Evolutionary conservation across 1,284 basidiomycete genomes (phyloP), one percentile per base, ranked within the genome.

Genomic region (Rhodotorula sp.): DNA sequence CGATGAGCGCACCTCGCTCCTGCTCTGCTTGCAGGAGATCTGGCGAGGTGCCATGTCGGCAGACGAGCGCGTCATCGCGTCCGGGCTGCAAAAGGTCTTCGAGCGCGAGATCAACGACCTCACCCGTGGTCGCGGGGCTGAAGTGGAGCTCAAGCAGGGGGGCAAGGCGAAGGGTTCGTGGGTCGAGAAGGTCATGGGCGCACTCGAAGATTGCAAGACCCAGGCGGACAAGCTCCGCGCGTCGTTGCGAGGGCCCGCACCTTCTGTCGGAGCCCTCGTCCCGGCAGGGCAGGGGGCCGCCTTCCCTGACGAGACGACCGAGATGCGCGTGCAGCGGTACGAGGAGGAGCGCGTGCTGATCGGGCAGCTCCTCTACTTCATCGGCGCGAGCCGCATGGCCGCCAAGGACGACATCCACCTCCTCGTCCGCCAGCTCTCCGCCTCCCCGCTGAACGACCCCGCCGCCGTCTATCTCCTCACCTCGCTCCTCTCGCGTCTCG

Each of bases 401-500:
- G 82, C 85, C 3, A 81, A 87, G 0, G 81, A 81, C 66, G 89
- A 91, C 75, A 80, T 91, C 44, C 85, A 86, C 72, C 82, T 81
- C 60, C 82, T 89, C 53, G 81, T 90, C n/a, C 57, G 57, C 16
- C 67, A 68, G 53, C 67, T 68, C 23, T 62, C 62, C 44, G 82
- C 86, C 17, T 78, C 81, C 25, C 86, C 88, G 68, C 84, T 87
- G 19, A 86, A 86, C 64, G 89, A 92, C 72, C 80, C 87, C 27
- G 86, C 91, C 82, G 85, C 87, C 3, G 87, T 87, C 80, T 91
- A 93, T 81, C 79, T 92, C 67, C 86, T 95, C 64, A 85, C 88
- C 1, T 82, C 90, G 10, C 79, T 89, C 49, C 85, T 93, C 58
- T 85, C 86, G 55, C 85, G 87, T 1, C 87, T 95, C 74, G 90